Percentiles rank a stretch among this genome's conserved stretches.
Evolutionary conservation across 176 grass and related monocot species (phyloP).

Genomic region (Oryza meridionalis): DNA sequence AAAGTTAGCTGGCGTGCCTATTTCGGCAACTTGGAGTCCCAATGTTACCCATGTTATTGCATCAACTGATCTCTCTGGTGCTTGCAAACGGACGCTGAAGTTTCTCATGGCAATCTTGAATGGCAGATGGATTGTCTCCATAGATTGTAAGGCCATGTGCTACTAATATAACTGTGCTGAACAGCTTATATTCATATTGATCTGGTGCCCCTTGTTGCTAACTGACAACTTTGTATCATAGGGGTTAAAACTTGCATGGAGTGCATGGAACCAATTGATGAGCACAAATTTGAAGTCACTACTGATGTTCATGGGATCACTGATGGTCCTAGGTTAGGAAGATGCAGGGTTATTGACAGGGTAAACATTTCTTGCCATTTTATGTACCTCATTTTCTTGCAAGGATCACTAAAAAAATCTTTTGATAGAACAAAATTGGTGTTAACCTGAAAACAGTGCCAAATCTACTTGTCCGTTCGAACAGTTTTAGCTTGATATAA

Average conservation of each 20-base stretch:
- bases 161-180: background rate
- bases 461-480: background rate
- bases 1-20: slow-evolving; percentile 58
- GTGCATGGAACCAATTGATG: slow-evolving; percentile 52
- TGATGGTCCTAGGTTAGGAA: slow-evolving; percentile 68
- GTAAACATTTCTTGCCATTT: slow-evolving; percentile 43
- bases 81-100: slow-evolving; percentile 89
- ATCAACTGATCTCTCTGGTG: slow-evolving; percentile 68
- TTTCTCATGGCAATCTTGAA: slow-evolving; percentile 86
- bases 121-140: slow-evolving; percentile 85
- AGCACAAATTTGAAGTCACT: slow-evolving; percentile 66
- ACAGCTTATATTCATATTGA: background rate
- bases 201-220: slow-evolving; percentile 32
- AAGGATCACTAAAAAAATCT: background rate
- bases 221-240: slow-evolving; percentile 23
- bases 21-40: slow-evolving; percentile 70
- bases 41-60: slow-evolving; percentile 86
- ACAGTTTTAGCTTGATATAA: background rate
- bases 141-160: slow-evolving; percentile 67
- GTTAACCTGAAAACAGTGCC: background rate
- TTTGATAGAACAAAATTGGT: background rate
- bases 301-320: slow-evolving; percentile 72
- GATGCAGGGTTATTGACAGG: slow-evolving; percentile 57
- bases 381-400: background rate
- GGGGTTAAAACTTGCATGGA: slow-evolving; percentile 89